Percentiles rank a stretch among this genome's conserved stretches.
These are phyloP conservation scores for Hydnum rufescens DNA, from an alignment of 768 basidiomycete genomes.

Conservation along the genomic window DNA sequence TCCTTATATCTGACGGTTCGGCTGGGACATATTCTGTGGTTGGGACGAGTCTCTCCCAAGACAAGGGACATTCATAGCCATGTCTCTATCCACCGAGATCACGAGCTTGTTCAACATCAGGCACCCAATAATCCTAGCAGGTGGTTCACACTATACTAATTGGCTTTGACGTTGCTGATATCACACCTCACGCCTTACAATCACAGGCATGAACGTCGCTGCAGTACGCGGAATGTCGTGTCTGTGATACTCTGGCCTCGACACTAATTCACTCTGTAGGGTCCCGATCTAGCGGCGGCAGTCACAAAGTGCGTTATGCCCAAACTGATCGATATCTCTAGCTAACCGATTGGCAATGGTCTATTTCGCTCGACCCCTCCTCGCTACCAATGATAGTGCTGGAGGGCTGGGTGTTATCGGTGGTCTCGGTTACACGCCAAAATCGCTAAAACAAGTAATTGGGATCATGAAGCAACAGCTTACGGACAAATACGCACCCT, in stretches of 20 bases:
- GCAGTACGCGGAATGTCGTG: constrained; percentile 28
- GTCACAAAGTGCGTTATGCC: constrained; percentile 29
- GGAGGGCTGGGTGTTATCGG: constrained; percentile 88
- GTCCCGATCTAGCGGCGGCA: constrained; percentile 61
- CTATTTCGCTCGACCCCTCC: neutral
- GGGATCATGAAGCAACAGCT: constrained; percentile 23
- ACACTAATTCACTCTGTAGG: neutral
- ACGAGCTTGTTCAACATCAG: constrained; percentile 67
- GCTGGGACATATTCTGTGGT: too few relatives aligned
- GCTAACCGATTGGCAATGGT: too few relatives aligned
- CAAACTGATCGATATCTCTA: neutral
- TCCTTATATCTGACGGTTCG: too few relatives aligned
- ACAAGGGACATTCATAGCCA: too few relatives aligned
- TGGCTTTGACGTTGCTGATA: constrained; percentile 18
- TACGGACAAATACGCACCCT: constrained; percentile 55
- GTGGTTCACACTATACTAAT: constrained; percentile 17
- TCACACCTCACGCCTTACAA: constrained; percentile 65
- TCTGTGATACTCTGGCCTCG: constrained; percentile 17
- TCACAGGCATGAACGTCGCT: constrained; percentile 70
- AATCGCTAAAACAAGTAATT: constrained; percentile 60
- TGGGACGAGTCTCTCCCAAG: too few relatives aligned
- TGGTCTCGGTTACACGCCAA: constrained; percentile 70
- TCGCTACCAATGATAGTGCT: constrained; percentile 21
- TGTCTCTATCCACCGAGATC: too few relatives aligned
- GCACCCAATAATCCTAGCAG: constrained; percentile 76